A percentile compares a stretch with the other conserved stretches of the same genome.
Evolutionary conservation across 2,329 filamentous ascomycete species (phyloP).

Genomic region (Botryotinia convoluta): DNA sequence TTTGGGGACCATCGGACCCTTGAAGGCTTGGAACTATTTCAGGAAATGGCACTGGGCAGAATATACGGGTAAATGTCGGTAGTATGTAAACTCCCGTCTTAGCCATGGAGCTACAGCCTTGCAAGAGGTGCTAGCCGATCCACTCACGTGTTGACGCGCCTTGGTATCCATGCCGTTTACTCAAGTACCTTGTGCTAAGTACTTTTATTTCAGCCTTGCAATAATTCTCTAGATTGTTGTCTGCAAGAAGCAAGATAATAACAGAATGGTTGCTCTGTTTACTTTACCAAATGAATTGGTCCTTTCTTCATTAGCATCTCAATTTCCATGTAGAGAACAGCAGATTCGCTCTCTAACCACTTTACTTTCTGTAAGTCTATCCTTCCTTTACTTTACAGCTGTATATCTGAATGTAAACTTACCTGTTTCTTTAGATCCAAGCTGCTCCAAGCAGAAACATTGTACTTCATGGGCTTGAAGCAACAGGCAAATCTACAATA

Average conservation of each 20-base stretch:
- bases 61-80: neutral
- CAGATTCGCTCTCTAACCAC: slow-evolving; percentile 59
- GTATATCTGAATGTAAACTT: slow-evolving; percentile 25
- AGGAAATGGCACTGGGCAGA: neutral
- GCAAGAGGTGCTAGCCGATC: neutral
- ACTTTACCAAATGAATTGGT: slow-evolving; percentile 52
- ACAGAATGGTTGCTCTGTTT: slow-evolving; percentile 45
- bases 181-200: neutral
- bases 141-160: neutral
- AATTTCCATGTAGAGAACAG: slow-evolving; percentile 56
- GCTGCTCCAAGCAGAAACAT: slow-evolving; percentile 49
- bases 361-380: slow-evolving; percentile 43
- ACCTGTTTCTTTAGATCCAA: slow-evolving; percentile 15
- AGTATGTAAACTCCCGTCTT: neutral
- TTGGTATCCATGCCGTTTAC: neutral
- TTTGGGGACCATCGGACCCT: neutral
- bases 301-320: slow-evolving; percentile 45
- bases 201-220: neutral
- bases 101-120: neutral
- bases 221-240: neutral
- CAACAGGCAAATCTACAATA: slow-evolving; percentile 81
- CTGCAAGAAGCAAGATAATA: neutral
- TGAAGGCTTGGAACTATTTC: neutral
- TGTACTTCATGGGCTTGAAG: slow-evolving; percentile 78
- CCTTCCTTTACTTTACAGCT: neutral